Evolutionary conservation across 108 stramenopile species (phyloP).

Genomic region (Pelagomonas calceolata): DNA sequence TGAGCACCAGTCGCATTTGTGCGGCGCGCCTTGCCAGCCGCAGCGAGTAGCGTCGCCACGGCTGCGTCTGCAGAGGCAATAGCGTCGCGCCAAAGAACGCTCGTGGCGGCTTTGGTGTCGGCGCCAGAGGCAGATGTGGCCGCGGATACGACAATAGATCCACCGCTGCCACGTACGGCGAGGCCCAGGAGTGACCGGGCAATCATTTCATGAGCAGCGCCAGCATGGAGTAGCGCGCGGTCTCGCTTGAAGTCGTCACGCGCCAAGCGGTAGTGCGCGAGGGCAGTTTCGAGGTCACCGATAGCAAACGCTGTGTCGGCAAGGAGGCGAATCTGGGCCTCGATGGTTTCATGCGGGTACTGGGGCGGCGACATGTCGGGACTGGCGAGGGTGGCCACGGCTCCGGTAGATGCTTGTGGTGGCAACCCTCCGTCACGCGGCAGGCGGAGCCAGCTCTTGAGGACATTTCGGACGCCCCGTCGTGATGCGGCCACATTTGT

Average conservation of each 20-base stretch:
- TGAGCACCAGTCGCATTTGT: background rate
- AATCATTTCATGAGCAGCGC: background rate
- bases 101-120: no score
- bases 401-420: background rate
- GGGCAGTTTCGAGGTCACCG: constrained; percentile 62
- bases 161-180: no score
- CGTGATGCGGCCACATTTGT: background rate
- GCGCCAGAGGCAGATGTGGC: no score
- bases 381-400: no score
- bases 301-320: constrained; percentile 11
- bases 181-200: background rate
- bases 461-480: background rate
- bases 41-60: background rate
- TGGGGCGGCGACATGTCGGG: no score
- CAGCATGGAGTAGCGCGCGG: background rate
- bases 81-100: background rate
- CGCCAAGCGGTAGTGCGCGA: constrained; percentile 57
- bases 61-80: background rate
- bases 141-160: no score
- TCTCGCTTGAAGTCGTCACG: constrained; percentile 69
- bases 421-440: background rate
- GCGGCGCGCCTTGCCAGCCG: background rate
- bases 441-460: background rate
- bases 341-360: background rate
- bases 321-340: background rate